Conservation (phyloP, 2,329 filamentous ascomycete genomes). For the Botryotinia convoluta region DNA sequence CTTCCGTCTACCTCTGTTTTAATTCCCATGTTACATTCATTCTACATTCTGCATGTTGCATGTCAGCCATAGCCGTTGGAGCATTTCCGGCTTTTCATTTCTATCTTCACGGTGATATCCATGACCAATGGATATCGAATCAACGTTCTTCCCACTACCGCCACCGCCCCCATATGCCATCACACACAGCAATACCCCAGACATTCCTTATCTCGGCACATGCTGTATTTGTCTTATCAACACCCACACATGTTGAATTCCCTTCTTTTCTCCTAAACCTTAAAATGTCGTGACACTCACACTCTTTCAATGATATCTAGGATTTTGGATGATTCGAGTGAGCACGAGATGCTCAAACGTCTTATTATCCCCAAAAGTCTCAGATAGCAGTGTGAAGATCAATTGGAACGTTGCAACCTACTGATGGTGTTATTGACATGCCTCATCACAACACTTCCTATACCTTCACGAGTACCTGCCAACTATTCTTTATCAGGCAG, state of each 20-base stretch:
- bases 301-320: too few species aligned
- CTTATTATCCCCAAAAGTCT: not conserved
- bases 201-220: not conserved
- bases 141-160: not conserved
- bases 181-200: not conserved
- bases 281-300: not conserved
- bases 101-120: not conserved
- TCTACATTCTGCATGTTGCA: not conserved
- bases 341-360: not conserved
- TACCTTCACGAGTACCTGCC: not conserved
- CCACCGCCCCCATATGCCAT: not conserved
- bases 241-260: not conserved
- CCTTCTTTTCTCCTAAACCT: not conserved
- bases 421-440: conserved; percentile 8
- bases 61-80: not conserved
- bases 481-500: conserved; percentile 17
- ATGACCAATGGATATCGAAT: not conserved
- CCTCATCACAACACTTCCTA: conserved; percentile 2
- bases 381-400: not conserved
- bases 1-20: not conserved
- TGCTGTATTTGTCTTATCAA: not conserved
- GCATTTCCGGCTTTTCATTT: conserved; percentile 1
- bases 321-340: not conserved
- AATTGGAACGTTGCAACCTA: not conserved
- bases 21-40: not conserved